Conservation (phyloP, 2,329 filamentous ascomycete species). For the Cryphonectria radicalis region DNA sequence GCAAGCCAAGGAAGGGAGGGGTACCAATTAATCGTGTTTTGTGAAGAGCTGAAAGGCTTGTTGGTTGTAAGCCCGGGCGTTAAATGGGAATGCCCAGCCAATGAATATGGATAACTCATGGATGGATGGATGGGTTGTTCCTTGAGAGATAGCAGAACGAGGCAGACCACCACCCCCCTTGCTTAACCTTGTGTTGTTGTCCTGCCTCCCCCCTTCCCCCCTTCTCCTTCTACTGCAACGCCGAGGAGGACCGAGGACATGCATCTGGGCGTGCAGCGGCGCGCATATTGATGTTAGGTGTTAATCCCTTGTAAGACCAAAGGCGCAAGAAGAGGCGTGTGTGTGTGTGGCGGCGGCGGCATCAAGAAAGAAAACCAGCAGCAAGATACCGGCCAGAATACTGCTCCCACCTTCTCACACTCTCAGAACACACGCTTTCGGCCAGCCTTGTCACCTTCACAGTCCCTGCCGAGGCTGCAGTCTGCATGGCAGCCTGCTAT, state of each 20-base stretch:
- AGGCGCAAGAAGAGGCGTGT: neutral
- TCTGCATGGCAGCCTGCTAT: neutral
- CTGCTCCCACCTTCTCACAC: neutral
- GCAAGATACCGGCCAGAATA: neutral
- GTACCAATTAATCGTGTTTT: neutral
- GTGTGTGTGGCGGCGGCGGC: neutral
- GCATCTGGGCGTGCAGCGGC: neutral
- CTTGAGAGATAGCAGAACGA: neutral
- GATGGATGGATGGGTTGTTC: neutral
- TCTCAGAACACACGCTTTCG: neutral
- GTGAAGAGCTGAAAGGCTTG: neutral
- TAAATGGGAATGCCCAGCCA: neutral
- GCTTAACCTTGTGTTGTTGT: neutral
- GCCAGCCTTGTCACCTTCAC: neutral
- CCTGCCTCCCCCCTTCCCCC: neutral
- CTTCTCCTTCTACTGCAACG: neutral
- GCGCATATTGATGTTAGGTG: neutral
- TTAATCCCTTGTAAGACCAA: neutral
- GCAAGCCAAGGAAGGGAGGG: neutral
- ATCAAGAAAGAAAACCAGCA: neutral
- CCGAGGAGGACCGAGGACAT: neutral
- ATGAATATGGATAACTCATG: neutral
- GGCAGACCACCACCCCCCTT: neutral
- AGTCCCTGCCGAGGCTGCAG: neutral
- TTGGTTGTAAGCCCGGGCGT: neutral